Conservation (phyloP, 495 filamentous ascomycete genomes). For the Aspergillus campestris region DNA sequence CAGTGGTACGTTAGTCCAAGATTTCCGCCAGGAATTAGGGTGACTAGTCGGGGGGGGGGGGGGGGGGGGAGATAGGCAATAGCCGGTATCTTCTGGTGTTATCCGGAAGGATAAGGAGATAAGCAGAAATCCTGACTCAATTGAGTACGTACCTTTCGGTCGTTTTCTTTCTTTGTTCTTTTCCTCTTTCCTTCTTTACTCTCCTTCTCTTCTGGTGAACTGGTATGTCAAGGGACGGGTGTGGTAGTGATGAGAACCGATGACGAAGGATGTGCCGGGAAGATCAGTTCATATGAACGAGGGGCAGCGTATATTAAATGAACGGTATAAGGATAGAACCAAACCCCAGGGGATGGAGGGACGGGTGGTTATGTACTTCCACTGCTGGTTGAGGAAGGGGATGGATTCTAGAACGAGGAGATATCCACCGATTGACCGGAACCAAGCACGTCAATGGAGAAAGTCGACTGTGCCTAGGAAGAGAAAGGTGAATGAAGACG, state of each 20-base stretch:
- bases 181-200: background rate
- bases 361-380: slow-evolving; percentile 1
- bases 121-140: too few relatives aligned
- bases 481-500: background rate
- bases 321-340: slow-evolving; percentile 1
- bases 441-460: too few relatives aligned
- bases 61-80: too few relatives aligned
- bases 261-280: slow-evolving; percentile 8
- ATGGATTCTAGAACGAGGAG: background rate
- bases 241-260: slow-evolving; percentile 5
- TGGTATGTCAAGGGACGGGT: slow-evolving; percentile 4
- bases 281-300: background rate
- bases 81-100: too few relatives aligned
- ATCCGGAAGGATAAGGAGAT: too few relatives aligned
- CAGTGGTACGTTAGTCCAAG: too few relatives aligned
- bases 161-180: background rate
- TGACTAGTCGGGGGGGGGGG: too few relatives aligned
- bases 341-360: background rate
- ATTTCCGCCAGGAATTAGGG: too few relatives aligned
- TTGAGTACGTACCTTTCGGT: too few relatives aligned
- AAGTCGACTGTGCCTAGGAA: background rate
- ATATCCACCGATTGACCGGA: background rate
- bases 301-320: slow-evolving; percentile 3
- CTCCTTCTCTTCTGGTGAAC: background rate
- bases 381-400: background rate